Evolutionary conservation across 306 rosid species (phyloP), one percentile per base, ranked within the genome.

Genomic region (Quercus gilva): DNA sequence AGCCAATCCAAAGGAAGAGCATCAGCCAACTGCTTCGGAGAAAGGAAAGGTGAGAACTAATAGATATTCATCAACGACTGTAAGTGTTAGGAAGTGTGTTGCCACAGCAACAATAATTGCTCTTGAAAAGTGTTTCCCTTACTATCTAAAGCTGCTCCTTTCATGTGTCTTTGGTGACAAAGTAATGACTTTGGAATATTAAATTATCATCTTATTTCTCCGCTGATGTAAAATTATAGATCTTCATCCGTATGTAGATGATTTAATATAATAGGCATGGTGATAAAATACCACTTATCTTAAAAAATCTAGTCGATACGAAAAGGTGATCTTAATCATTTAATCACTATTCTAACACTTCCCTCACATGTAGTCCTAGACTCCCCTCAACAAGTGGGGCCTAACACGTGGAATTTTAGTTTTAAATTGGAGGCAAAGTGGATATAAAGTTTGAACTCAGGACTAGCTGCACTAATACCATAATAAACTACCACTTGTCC

Each of bases 1-100:
- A 41, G 45, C 45, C 45, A 41, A 2, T 41, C 45, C 12, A 41
- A 41, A 41, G 45, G 45, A 41, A 0, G 45, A 41, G 12, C 45
- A 41, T 41, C 3, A 28, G 73, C 43, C 90, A 69, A 80, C 81
- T 86, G 59, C 74, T 69, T 70, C 88, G 56, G 74, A 74, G 65
- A 86, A 74, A 65, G 68, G 75, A 49, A 89, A 82, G 96, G 99
- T 96, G 79, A 79, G 90, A 79, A 85, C 76, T 67, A 26, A 63
- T 78, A 74, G 70, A 78, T 29, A 67, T 28, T 6, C 43, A 11
- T 49, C 53, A 3, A 68, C 18, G n/a, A 17, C 35, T 33, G 19
- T 35, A 35, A 68, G n/a, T 68, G 52, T 35, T 68, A 18, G 20
- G 52, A 68, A 35, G 7, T 60, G 72, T 68, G 53, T 68, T 6